phyloP scores from a whole-genome alignment of 371 early-diverging fungal genomes.

The Mycotypha africana region DNA sequence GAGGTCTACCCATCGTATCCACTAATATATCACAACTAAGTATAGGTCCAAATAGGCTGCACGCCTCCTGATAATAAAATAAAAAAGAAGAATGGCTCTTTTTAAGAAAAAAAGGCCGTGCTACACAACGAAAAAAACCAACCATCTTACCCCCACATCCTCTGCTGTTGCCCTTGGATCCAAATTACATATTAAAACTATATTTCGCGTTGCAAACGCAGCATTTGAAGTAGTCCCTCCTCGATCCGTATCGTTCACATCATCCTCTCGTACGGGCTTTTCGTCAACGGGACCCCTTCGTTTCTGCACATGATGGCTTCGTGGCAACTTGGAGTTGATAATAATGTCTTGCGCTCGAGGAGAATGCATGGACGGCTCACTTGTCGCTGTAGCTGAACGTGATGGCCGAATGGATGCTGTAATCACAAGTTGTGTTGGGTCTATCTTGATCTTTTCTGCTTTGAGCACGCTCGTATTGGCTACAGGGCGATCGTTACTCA shows the following conservation, averaged over 20 bases:
- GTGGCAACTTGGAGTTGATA: neutral
- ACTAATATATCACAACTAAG: conserved; percentile 30
- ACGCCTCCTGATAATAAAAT: conserved; percentile 17
- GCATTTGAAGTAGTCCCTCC: conserved; percentile 1
- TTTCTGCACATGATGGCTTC: neutral
- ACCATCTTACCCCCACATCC: conserved; percentile 46
- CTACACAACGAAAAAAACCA: neutral
- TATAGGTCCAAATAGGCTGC: conserved; percentile 33
- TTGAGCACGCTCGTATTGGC: no score
- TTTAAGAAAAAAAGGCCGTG: no score
- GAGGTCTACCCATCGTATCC: conserved; percentile 35
- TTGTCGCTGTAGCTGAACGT: no score
- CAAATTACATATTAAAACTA: conserved; percentile 48
- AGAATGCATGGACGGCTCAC: no score
- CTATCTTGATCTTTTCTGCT: no score
- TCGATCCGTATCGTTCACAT: no score
- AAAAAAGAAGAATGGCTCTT: neutral
- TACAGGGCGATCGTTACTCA: no score
- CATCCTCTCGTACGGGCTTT: no score
- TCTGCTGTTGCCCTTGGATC: conserved; percentile 55
- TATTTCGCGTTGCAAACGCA: conserved; percentile 10
- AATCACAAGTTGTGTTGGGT: neutral
- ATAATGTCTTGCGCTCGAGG: no score
- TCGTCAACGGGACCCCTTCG: no score
- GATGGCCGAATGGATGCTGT: no score